Conservation (phyloP, 768 basidiomycete species). For the Multifurca ochricompacta region DNA sequence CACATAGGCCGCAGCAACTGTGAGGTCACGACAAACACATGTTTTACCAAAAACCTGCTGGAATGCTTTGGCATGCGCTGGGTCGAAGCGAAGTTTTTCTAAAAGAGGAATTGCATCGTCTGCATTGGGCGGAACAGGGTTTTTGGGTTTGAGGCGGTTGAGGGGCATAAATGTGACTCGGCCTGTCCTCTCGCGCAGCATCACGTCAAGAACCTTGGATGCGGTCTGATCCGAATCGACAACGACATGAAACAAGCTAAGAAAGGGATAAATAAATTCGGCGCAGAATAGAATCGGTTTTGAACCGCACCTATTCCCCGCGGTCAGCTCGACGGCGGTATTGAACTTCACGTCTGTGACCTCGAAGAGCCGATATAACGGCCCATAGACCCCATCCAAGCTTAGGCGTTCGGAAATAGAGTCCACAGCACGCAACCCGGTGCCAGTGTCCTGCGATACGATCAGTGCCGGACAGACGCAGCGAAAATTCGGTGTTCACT, state of each 20-base stretch:
- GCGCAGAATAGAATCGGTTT: neutral
- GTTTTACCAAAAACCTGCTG: conserved; percentile 98
- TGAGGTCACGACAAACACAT: conserved; percentile 88
- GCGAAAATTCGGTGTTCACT: conserved; percentile 34
- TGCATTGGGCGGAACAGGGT: conserved; percentile 54
- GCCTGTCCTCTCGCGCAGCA: conserved; percentile 90
- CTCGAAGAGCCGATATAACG: conserved; percentile 89
- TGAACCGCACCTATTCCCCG: conserved; percentile 76
- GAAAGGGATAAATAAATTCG: neutral
- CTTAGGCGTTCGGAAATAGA: conserved; percentile 69
- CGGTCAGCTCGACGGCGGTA: conserved; percentile 89
- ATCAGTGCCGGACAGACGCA: conserved; percentile 12
- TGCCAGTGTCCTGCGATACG: conserved; percentile 72
- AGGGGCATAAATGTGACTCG: conserved; percentile 98
- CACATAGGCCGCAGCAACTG: conserved; percentile 88
- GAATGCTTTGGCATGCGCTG: conserved; percentile 70
- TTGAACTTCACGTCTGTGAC: conserved; percentile 84
- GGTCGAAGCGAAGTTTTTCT: conserved; percentile 72
- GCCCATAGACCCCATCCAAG: conserved; percentile 84
- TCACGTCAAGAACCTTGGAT: conserved; percentile 80
- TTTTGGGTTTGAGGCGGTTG: conserved; percentile 83
- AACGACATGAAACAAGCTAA: conserved; percentile 91
- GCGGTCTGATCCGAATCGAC: conserved; percentile 97
- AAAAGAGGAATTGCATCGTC: conserved; percentile 77
- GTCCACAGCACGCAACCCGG: conserved; percentile 80